Conservation (phyloP, 1,139 yeast species). For the Hanseniaspora gamundiae region DNA sequence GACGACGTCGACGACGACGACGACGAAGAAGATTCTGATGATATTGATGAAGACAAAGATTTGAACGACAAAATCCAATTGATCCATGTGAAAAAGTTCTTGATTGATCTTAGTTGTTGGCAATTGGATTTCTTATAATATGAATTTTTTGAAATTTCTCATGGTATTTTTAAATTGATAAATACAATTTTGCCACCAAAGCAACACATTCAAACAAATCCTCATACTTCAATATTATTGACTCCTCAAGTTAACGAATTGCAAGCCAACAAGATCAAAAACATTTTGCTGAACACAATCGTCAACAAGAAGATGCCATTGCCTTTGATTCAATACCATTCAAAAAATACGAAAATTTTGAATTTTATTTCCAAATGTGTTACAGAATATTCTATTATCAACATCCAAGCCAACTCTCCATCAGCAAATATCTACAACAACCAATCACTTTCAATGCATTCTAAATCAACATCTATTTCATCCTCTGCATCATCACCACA, state of each 20-base stretch:
- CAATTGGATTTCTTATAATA: constrained; percentile 21
- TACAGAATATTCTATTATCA: constrained; percentile 15
- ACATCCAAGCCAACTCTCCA: constrained; percentile 14
- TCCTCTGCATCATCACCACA: no score
- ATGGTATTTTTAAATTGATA: constrained; percentile 21
- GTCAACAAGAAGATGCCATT: constrained; percentile 14
- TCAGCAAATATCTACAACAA: constrained; percentile 12
- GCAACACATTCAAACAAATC: constrained; percentile 9
- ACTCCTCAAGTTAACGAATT: neutral
- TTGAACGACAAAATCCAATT: constrained; percentile 20
- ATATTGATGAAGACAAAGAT: constrained; percentile 20
- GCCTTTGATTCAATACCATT: constrained; percentile 18
- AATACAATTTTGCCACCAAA: neutral
- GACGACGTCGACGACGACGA: constrained; percentile 4
- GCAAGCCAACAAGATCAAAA: constrained; percentile 8
- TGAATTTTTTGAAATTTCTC: constrained; percentile 22
- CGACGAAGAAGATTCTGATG: constrained; percentile 13
- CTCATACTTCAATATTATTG: neutral
- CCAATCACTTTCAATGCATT: no score
- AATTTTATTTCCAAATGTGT: constrained; percentile 14
- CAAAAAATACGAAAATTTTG: constrained; percentile 18
- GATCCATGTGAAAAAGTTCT: constrained; percentile 22
- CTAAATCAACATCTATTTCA: no score
- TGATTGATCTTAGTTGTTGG: constrained; percentile 23
- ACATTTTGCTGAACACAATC: constrained; percentile 18